Base-by-base conservation (phyloP, 1,139 yeast genomes). In the Kluyveromyces sp. region DNA sequence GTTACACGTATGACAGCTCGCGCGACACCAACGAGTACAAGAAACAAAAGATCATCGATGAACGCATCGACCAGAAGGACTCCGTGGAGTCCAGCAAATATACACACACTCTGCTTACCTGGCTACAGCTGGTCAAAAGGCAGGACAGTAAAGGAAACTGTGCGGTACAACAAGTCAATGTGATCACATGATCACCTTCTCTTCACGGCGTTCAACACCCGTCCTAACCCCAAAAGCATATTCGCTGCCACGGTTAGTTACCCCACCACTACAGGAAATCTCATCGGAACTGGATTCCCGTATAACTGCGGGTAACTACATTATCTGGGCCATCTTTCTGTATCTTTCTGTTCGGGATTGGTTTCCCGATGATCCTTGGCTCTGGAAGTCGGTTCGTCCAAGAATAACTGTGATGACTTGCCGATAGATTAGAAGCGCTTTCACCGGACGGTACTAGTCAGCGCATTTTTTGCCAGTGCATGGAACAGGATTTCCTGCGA, bases 231-330 rank as follows among this genome's bases (percentile, higher is more conserved):
- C n/a, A n/a, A n/a, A n/a, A n/a, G n/a, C n/a, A n/a, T n/a, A n/a
- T 32, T 15, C 19, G 20, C 19, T 7, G 8, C 9, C 29, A 26
- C 12, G 29, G 12, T 9, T 26, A 26, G 6, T 15, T 32, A 12
- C 17, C 34, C 19, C 8, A 9, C 9, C 34, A 32, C 34, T 12
- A 9, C 13, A 30, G 9, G 2, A 30, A 32, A 32, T 18, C 18
- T n/a, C 26, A 16, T 15, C 36, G 36, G 36, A 33, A 33, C 36
- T 33, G 36, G 26, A 8, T 19, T 33, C 36, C 36, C 36, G 36
- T 7, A 15, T 19, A 1, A 12, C 17, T 9, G 12, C 26, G 26
- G 26, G 26, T 22, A 22, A 22, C 26, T 22, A 6, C 8, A 22
- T 22, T 22, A n/a, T n/a, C n/a, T n/a, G n/a, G n/a, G n/a, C n/a